These are phyloP conservation scores for Plasmodium blacklocki DNA, from an alignment of 169 alveolate genomes.

Conservation along the genomic window DNA sequence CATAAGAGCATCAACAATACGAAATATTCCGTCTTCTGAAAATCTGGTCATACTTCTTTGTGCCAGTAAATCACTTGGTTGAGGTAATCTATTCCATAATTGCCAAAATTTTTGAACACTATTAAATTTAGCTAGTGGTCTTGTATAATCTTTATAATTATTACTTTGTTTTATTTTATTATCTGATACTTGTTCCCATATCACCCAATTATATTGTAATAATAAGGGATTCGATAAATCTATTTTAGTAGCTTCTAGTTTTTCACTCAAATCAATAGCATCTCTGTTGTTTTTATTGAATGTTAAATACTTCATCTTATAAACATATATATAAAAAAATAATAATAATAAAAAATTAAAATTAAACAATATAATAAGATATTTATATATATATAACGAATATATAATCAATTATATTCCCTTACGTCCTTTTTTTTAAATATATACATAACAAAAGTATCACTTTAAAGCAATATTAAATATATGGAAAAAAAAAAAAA, in stretches of 20 bases:
- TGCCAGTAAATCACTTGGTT: slow-evolving; percentile 85
- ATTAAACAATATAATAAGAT: background rate
- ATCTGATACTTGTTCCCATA: slow-evolving; percentile 88
- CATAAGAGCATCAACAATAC: slow-evolving; percentile 86
- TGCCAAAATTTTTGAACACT: slow-evolving; percentile 88
- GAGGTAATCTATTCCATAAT: slow-evolving; percentile 86
- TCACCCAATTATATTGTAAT: slow-evolving; percentile 88
- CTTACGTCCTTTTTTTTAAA: background rate
- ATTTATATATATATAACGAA: background rate
- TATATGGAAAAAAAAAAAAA: too few relatives aligned
- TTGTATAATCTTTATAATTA: slow-evolving; percentile 88
- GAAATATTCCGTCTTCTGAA: slow-evolving; percentile 84
- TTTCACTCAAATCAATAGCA: slow-evolving; percentile 61
- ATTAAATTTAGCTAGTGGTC: slow-evolving; percentile 88
- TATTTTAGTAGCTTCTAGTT: slow-evolving; percentile 63
- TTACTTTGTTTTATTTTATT: slow-evolving; percentile 81
- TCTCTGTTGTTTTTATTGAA: slow-evolving; percentile 60
- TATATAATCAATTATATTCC: slow-evolving; percentile 1
- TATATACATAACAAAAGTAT: too few relatives aligned
- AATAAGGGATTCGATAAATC: slow-evolving; percentile 78
- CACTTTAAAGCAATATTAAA: too few relatives aligned
- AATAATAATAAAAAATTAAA: background rate
- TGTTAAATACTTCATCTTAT: slow-evolving; percentile 69
- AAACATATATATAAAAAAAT: background rate
- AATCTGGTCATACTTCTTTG: slow-evolving; percentile 78